Conservation (phyloP, 179 eudicot species). For the Camellia oleifera region DNA sequence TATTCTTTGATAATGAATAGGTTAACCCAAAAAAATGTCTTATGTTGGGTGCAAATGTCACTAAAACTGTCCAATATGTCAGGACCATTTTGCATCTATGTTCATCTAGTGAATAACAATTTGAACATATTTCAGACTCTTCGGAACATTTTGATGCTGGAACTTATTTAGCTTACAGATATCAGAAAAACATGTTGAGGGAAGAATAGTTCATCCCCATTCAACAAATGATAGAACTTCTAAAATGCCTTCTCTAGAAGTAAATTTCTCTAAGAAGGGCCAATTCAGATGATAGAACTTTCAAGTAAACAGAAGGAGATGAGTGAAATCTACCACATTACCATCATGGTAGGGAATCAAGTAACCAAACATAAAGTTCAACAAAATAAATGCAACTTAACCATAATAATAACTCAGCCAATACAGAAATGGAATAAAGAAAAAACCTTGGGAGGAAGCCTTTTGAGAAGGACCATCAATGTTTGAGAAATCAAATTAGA, state of each 20-base stretch:
- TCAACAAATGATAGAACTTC: not conserved
- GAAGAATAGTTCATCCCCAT: not conserved
- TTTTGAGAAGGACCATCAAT: constrained; percentile 85
- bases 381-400: not conserved
- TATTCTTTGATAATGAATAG: not conserved
- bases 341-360: not conserved
- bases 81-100: not conserved
- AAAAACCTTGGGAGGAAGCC: constrained; percentile 89
- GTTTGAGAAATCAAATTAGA: constrained; percentile 94
- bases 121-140: not conserved
- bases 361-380: not conserved
- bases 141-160: not conserved
- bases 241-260: not conserved
- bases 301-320: not conserved
- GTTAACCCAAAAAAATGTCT: not conserved
- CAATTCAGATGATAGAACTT: not conserved
- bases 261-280: not conserved
- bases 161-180: not conserved
- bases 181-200: not conserved
- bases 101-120: not conserved
- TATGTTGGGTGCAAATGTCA: not conserved
- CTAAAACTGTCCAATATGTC: not conserved
- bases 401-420: not conserved
- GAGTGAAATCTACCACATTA: not conserved
- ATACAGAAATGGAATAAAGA: not conserved